Percentiles rank a stretch among this genome's conserved stretches.
These are phyloP conservation scores for Nothopassalora personata DNA, from an alignment of 2,329 filamentous ascomycete species.

Conservation along the genomic window DNA sequence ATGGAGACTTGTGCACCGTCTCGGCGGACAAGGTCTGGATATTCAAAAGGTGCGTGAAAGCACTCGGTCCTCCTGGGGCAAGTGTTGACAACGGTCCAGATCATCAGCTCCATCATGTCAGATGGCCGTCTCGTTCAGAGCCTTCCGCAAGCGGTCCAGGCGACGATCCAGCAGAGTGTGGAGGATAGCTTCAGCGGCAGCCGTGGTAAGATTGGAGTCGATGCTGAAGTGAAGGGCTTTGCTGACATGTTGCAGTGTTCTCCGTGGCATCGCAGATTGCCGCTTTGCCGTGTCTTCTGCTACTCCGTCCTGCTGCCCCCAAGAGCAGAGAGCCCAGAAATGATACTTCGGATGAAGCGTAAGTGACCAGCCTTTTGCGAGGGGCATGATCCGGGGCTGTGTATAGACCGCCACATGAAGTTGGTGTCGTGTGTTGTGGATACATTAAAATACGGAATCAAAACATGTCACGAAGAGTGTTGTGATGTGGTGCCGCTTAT, in stretches of 20 bases:
- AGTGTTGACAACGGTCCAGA: not conserved
- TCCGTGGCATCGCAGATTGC: constrained; percentile 1
- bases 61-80: not conserved
- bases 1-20: not conserved
- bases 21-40: not conserved
- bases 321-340: too few relatives aligned
- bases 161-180: not conserved
- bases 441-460: too few relatives aligned
- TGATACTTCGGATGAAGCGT: too few relatives aligned
- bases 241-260: not conserved
- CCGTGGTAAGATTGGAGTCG: not conserved
- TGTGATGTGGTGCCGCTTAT: too few relatives aligned
- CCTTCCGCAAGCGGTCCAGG: not conserved
- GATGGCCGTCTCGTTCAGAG: not conserved
- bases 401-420: too few relatives aligned
- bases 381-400: too few relatives aligned
- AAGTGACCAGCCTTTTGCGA: too few relatives aligned
- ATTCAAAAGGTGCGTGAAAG: not conserved
- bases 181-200: not conserved
- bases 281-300: not conserved
- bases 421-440: too few relatives aligned
- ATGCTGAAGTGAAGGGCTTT: not conserved
- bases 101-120: not conserved
- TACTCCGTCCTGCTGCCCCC: not conserved
- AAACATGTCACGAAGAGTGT: too few relatives aligned